Base-by-base conservation (phyloP, 768 basidiomycete species). In the Hemileccinum rubropunctum region DNA sequence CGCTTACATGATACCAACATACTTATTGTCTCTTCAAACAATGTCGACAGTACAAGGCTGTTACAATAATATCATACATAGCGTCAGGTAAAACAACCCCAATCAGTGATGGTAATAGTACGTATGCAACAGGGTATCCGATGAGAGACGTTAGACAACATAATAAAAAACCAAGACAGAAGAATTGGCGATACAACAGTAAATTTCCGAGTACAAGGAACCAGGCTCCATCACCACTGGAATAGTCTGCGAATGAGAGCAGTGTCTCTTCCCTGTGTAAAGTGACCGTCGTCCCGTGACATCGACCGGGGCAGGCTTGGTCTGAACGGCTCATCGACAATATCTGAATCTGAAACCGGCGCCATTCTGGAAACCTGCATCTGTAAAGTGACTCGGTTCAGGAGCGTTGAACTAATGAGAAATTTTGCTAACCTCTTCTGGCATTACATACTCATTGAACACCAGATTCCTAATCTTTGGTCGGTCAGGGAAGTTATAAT, bases 311-410 rank as follows among this genome's bases (percentile, higher is more conserved):
- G 61, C 11, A 71, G 32, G 38, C 20, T 65, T 42, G 69, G 59
- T 50, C 55, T 57, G 53, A 68, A 66, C 26, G 75, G 73, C 53
- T 78, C 78, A 28, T 74, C 71, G 28, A 74, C 68, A 26, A 72
- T 60, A n/a, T 65, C 68, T 36, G 56, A 53, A 26, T 70, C 73
- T 14, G 81, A 75, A 34, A 77, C 71, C 9, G 79, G 75, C 15
- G 80, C 76, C 42, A 86, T 80, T 48, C 86, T 75, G 17, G 79
- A 77, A 53, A 80, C 76, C 66, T 86, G 83, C 79, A 86, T 78
- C 86, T 88, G 59, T 26, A 37, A 15, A 33, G 13, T 30, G 17
- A 40, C 42, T 52, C 47, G 45, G 47, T 51, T 30, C 52, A 34
- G 36, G 33, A 20, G 26, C 23, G 30, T 51, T 5, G 43, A 45